Conservation (phyloP, 495 filamentous ascomycete genomes). For the Neurospora africana region DNA sequence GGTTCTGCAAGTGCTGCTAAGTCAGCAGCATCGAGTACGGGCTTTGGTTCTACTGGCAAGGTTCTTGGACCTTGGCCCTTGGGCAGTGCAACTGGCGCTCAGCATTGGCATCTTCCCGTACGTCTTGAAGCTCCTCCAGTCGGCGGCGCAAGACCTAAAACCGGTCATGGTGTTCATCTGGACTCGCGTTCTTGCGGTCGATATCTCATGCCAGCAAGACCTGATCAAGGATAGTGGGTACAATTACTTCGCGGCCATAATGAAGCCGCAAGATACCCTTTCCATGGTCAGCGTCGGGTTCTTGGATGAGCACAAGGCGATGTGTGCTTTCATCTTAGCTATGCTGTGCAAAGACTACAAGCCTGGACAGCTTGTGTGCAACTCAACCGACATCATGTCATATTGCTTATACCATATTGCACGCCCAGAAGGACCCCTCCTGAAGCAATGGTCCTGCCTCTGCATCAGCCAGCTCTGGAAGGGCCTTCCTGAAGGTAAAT, state of each 20-base stretch:
- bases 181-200: constrained; percentile 92
- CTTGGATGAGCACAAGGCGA: constrained; percentile 86
- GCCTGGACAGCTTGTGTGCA: constrained; percentile 82
- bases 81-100: constrained; percentile 92
- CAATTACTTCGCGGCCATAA: constrained; percentile 85
- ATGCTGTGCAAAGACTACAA: constrained; percentile 92
- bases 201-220: constrained; percentile 83
- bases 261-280: constrained; percentile 72
- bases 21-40: constrained; percentile 87
- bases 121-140: constrained; percentile 90
- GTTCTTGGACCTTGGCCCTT: constrained; percentile 90
- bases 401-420: constrained; percentile 71
- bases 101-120: constrained; percentile 99
- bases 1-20: constrained; percentile 88
- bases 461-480: constrained; percentile 94
- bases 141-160: constrained; percentile 86
- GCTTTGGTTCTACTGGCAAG: constrained; percentile 87
- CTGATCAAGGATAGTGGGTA: constrained; percentile 94
- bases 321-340: constrained; percentile 96
- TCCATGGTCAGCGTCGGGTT: constrained; percentile 75
- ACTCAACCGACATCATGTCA: constrained; percentile 73
- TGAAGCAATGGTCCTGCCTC: constrained; percentile 93
- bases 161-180: constrained; percentile 99
- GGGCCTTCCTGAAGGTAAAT: constrained; percentile 84
- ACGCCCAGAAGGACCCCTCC: constrained; percentile 73